A percentile compares a stretch with the other conserved stretches of the same genome.
Conservation (phyloP, 169 alveolate species). For the Babesia ovata region DNA sequence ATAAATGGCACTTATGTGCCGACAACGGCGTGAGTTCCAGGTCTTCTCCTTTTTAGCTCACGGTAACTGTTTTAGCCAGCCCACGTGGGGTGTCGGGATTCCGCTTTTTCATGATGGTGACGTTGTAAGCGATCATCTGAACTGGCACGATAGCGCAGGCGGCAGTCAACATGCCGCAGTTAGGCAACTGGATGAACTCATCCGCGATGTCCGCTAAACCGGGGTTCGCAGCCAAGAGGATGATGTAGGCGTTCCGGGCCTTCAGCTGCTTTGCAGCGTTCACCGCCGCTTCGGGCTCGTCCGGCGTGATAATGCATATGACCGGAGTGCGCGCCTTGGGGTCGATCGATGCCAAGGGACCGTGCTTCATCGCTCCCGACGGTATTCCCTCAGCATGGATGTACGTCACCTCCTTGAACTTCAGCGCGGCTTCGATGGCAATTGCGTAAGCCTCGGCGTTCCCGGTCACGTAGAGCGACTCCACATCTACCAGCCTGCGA, state of each 20-base stretch:
- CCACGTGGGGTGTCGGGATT: constrained; percentile 88
- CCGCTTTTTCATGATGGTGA: constrained; percentile 72
- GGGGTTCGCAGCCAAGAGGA: constrained; percentile 88
- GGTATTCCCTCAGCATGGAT: constrained; percentile 95
- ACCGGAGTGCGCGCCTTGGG: constrained; percentile 83
- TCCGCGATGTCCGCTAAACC: constrained; percentile 80
- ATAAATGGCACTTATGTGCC: not conserved
- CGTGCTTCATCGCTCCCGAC: constrained; percentile 95
- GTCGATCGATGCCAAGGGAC: constrained; percentile 93
- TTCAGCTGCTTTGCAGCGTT: constrained; percentile 90
- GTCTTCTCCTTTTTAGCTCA: constrained; percentile 12
- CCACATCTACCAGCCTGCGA: constrained; percentile 2
- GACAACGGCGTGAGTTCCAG: not conserved
- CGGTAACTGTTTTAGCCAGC: constrained; percentile 85
- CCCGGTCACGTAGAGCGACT: constrained; percentile 79
- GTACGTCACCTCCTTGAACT: constrained; percentile 94
- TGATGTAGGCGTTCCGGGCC: constrained; percentile 91
- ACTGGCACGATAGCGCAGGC: constrained; percentile 83
- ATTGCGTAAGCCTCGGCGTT: constrained; percentile 91
- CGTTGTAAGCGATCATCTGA: constrained; percentile 84
- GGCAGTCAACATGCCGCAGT: constrained; percentile 83
- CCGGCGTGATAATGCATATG: constrained; percentile 87
- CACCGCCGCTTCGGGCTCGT: constrained; percentile 84
- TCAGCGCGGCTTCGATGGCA: constrained; percentile 96
- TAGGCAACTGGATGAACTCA: constrained; percentile 78